Percentiles rank a stretch among this genome's conserved stretches.
Conservation (phyloP, 805 yeast genomes). For the Metschnikowia arizonensis region DNA sequence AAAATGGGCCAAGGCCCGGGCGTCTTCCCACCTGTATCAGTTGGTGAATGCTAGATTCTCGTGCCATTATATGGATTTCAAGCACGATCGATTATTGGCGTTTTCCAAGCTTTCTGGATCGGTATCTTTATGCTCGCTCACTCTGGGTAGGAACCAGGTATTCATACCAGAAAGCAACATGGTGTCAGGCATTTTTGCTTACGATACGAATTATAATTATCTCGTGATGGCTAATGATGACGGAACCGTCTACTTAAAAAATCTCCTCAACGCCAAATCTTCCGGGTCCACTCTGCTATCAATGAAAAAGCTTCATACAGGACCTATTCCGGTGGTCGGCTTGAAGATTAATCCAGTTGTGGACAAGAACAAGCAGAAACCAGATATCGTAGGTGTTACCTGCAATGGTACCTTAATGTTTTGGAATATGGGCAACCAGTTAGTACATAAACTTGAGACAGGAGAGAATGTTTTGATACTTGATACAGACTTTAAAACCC, state of each 20-base stretch:
- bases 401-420: constrained; percentile 21
- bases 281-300: constrained; percentile 25
- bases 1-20: constrained; percentile 39
- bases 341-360: constrained; percentile 18
- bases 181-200: constrained; percentile 18
- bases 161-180: constrained; percentile 32
- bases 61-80: constrained; percentile 26
- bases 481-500: constrained; percentile 26
- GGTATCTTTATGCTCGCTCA: constrained; percentile 28
- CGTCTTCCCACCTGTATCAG: constrained; percentile 26
- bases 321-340: constrained; percentile 16
- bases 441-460: constrained; percentile 1
- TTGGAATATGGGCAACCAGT: constrained; percentile 23
- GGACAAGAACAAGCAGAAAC: constrained; percentile 23
- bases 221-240: constrained; percentile 25
- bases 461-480: constrained; percentile 3
- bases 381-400: constrained; percentile 28
- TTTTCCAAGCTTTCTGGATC: constrained; percentile 28
- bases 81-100: constrained; percentile 23
- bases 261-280: constrained; percentile 31
- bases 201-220: constrained; percentile 31
- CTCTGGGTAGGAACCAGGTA: constrained; percentile 36
- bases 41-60: constrained; percentile 29
- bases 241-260: constrained; percentile 32
- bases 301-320: constrained; percentile 16